Percentiles rank a stretch among this genome's conserved stretches.
phyloP scores from a whole-genome alignment of 441 rosid species.

The Viola pubescens region DNA sequence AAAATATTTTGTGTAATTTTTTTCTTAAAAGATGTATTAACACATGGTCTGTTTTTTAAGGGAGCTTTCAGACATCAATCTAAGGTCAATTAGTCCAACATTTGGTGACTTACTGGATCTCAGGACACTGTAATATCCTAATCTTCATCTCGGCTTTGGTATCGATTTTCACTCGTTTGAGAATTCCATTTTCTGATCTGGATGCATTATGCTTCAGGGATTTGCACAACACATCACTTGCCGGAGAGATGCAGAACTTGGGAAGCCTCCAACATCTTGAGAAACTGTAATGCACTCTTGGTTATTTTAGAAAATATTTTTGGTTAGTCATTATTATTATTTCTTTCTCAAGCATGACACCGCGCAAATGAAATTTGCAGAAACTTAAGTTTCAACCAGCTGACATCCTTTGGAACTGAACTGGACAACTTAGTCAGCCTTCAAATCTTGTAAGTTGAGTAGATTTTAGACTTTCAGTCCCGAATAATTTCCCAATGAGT shows the following conservation, averaged over 20 bases:
- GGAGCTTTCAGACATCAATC: conserved; percentile 61
- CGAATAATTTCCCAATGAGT: too few relatives aligned
- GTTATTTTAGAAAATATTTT: not conserved
- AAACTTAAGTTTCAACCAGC: conserved; percentile 77
- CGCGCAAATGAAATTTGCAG: conserved; percentile 28
- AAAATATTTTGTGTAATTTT: not conserved
- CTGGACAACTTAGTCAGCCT: conserved; percentile 54
- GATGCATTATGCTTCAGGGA: conserved; percentile 40
- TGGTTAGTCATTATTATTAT: not conserved
- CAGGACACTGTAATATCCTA: conserved; percentile 51
- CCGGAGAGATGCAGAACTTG: conserved; percentile 67
- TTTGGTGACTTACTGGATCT: conserved; percentile 91
- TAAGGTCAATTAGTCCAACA: conserved; percentile 77
- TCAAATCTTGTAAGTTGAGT: conserved; percentile 62
- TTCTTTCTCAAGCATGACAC: conserved; percentile 7
- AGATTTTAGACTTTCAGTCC: not conserved
- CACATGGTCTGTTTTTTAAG: conserved; percentile 23
- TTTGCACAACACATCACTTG: conserved; percentile 81
- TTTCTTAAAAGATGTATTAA: not conserved
- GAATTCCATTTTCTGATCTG: conserved; percentile 1
- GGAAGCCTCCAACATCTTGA: conserved; percentile 71
- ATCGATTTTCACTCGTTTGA: not conserved
- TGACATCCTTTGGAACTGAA: conserved; percentile 66
- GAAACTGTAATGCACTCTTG: conserved; percentile 44
- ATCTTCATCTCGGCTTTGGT: not conserved